phyloP scores from a whole-genome alignment of 768 basidiomycete genomes.

The Podaxis pistillaris region DNA sequence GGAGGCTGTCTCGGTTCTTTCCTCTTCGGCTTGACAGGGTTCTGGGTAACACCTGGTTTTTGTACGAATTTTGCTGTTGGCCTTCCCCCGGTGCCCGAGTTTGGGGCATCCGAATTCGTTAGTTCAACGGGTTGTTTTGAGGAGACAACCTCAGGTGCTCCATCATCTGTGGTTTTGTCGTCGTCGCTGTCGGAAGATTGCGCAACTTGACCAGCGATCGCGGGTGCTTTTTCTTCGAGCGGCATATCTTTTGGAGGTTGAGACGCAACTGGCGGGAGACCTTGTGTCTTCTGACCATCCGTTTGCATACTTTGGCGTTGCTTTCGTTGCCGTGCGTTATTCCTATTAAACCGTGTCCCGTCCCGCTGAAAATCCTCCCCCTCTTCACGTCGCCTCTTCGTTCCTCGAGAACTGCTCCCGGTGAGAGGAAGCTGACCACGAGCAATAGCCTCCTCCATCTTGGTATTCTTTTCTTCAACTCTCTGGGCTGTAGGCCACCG shows the following conservation, averaged over 20 bases:
- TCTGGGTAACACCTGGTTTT: conserved; percentile 17
- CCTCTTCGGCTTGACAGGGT: conserved; percentile 41
- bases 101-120: background rate
- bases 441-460: conserved; percentile 74
- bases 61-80: background rate
- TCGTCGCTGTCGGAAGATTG: conserved; percentile 23
- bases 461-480: conserved; percentile 79
- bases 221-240: background rate
- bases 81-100: background rate
- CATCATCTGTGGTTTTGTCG: conserved; percentile 35
- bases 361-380: conserved; percentile 14
- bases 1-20: conserved; percentile 28
- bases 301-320: background rate
- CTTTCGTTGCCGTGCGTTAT: background rate
- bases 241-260: background rate
- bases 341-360: background rate
- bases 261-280: background rate
- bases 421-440: conserved; percentile 68
- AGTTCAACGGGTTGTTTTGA: conserved; percentile 38
- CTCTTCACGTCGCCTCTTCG: conserved; percentile 42
- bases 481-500: conserved; percentile 75
- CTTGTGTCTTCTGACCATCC: background rate
- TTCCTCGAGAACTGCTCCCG: conserved; percentile 37
- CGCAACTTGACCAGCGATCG: background rate
- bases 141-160: conserved; percentile 55